Conservation (phyloP, 306 rosid genomes). For the Neltuma alba region DNA sequence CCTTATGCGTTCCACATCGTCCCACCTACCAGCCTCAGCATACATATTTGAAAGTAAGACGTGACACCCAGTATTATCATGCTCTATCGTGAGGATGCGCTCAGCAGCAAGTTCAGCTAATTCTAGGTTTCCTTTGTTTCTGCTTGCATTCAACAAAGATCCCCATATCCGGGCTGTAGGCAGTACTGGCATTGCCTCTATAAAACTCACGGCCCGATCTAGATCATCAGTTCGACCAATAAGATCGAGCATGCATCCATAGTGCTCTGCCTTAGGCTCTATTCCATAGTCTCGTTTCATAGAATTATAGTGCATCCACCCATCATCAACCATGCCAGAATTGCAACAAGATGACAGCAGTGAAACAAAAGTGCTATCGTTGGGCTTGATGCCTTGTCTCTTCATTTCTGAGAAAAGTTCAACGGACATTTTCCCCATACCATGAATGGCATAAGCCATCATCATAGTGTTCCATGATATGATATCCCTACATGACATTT, state of each 20-base stretch:
- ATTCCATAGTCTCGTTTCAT: slow-evolving; percentile 52
- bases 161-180: slow-evolving; percentile 70
- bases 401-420: slow-evolving; percentile 50
- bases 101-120: slow-evolving; percentile 55
- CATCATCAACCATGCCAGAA: slow-evolving; percentile 55
- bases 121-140: slow-evolving; percentile 54
- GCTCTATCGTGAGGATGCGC: slow-evolving; percentile 40
- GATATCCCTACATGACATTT: slow-evolving; percentile 46
- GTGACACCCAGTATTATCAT: slow-evolving; percentile 58
- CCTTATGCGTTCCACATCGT: slow-evolving; percentile 44
- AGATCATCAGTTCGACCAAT: slow-evolving; percentile 52
- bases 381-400: slow-evolving; percentile 46
- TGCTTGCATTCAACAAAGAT: slow-evolving; percentile 57
- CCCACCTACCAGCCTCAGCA: slow-evolving; percentile 61
- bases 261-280: slow-evolving; percentile 63
- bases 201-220: slow-evolving; percentile 51
- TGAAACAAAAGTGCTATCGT: slow-evolving; percentile 59
- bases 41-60: slow-evolving; percentile 63
- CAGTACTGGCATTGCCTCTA: slow-evolving; percentile 50
- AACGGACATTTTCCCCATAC: slow-evolving; percentile 49
- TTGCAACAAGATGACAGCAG: slow-evolving; percentile 56
- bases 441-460: slow-evolving; percentile 68
- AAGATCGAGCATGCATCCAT: slow-evolving; percentile 64
- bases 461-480: slow-evolving; percentile 61
- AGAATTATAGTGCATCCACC: slow-evolving; percentile 49